A percentile compares a stretch with the other conserved stretches of the same genome.
These are phyloP conservation scores for Chaetothyriales sp. DNA, from an alignment of 2,329 filamentous ascomycete genomes.

Conservation along the genomic window DNA sequence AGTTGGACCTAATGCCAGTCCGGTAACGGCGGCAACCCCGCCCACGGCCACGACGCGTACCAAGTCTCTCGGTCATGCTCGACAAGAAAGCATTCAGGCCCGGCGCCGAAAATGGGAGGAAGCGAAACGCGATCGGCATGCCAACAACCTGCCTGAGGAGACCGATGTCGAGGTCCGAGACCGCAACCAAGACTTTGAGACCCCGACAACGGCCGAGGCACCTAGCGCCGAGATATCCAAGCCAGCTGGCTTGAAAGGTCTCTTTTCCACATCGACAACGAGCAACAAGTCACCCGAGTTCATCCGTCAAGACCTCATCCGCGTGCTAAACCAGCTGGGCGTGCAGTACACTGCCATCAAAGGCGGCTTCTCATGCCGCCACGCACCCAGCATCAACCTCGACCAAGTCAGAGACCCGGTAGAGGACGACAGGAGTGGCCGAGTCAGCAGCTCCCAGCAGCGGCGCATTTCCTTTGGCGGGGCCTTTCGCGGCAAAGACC, in stretches of 20 bases:
- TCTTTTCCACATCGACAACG: constrained; percentile 95
- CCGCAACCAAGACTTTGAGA: constrained; percentile 37
- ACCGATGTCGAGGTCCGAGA: constrained; percentile 62
- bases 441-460: constrained; percentile 43
- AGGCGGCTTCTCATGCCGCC: constrained; percentile 80
- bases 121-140: constrained; percentile 38
- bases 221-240: constrained; percentile 62
- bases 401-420: constrained; percentile 49
- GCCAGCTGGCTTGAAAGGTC: constrained; percentile 85
- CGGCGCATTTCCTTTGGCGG: constrained; percentile 76
- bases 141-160: constrained; percentile 78
- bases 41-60: constrained; percentile 54
- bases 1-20: constrained; percentile 37
- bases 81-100: constrained; percentile 82
- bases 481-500: constrained; percentile 44
- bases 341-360: constrained; percentile 89
- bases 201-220: constrained; percentile 27
- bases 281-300: constrained; percentile 76
- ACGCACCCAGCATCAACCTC: constrained; percentile 77
- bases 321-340: constrained; percentile 71
- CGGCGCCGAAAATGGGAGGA: constrained; percentile 61
- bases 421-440: constrained; percentile 32
- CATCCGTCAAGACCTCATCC: constrained; percentile 78
- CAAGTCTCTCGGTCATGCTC: constrained; percentile 76
- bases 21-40: constrained; percentile 30